These are phyloP conservation scores for Nicotiana paniculata DNA, from an alignment of 257 asterid species.

Conservation along the genomic window DNA sequence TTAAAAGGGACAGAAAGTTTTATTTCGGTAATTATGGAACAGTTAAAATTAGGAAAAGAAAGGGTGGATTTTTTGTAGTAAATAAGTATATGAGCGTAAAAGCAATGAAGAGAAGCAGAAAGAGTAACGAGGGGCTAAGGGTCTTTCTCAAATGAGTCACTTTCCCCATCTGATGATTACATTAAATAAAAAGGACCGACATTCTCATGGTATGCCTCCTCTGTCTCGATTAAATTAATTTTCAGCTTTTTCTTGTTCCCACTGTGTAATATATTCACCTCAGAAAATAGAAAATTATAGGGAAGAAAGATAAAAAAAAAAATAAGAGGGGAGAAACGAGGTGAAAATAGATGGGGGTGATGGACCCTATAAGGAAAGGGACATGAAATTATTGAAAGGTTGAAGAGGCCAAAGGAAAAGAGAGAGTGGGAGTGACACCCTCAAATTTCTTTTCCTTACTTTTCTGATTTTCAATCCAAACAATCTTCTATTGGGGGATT, in stretches of 20 bases:
- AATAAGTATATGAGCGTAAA: background rate
- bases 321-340: conserved; percentile 10
- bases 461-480: background rate
- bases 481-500: background rate
- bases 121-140: background rate
- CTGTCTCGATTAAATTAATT: conserved; percentile 17
- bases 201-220: conserved; percentile 94
- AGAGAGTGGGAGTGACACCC: conserved; percentile 9
- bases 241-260: conserved; percentile 4
- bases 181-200: conserved; percentile 58
- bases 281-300: background rate
- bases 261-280: background rate
- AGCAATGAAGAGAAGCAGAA: background rate
- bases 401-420: conserved; percentile 1
- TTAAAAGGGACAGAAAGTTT: background rate
- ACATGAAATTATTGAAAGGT: conserved; percentile 45
- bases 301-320: background rate
- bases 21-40: background rate
- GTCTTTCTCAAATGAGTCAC: conserved; percentile 75
- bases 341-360: conserved; percentile 29
- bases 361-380: conserved; percentile 57
- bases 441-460: background rate
- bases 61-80: background rate
- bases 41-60: background rate
- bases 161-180: conserved; percentile 63